Conservation (phyloP, 108 stramenopile species). For the Stephanodiscus minutulus region DNA sequence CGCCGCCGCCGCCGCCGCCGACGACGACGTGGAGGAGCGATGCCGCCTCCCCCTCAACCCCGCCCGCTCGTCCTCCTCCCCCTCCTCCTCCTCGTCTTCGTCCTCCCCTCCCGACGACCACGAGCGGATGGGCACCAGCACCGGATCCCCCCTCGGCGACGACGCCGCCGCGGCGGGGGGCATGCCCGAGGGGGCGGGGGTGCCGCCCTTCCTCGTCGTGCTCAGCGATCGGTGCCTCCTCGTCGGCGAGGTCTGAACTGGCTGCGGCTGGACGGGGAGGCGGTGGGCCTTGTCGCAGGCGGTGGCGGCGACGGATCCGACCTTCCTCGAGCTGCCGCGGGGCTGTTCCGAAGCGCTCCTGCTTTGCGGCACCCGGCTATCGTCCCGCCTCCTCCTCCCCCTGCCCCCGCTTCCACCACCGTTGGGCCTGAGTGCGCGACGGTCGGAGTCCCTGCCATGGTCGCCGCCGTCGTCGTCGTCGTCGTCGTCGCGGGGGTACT, state of each 20-base stretch:
- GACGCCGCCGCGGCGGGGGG: background rate
- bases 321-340: constrained; percentile 3
- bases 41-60: too few species aligned
- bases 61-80: background rate
- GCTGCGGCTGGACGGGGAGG: background rate
- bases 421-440: too few species aligned
- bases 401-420: background rate
- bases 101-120: background rate
- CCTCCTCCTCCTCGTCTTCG: background rate
- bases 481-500: background rate
- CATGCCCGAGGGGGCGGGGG: too few species aligned
- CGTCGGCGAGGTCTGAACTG: background rate
- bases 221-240: constrained; percentile 2
- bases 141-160: background rate
- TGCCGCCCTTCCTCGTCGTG: background rate
- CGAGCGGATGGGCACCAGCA: too few species aligned
- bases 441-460: background rate
- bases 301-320: background rate
- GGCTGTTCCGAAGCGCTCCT: constrained; percentile 31
- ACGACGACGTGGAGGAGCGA: too few species aligned
- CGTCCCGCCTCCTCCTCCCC: constrained; percentile 29
- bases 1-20: too few species aligned
- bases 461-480: background rate
- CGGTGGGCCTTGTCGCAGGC: background rate
- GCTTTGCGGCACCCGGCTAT: background rate